phyloP scores from a whole-genome alignment of 306 rosid genomes.

The Parietaria judaica region DNA sequence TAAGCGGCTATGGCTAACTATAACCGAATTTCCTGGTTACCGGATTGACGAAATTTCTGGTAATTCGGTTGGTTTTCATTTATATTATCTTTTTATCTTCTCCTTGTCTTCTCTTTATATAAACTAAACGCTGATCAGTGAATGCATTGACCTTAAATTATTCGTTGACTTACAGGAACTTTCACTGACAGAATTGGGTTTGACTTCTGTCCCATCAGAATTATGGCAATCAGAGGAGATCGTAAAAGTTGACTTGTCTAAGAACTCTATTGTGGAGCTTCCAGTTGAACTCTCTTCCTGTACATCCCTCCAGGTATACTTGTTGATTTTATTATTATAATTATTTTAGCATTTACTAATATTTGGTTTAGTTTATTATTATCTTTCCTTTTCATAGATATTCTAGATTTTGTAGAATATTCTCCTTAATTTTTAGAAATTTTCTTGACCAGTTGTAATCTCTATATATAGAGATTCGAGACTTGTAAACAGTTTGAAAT shows the following conservation, averaged over 20 bases:
- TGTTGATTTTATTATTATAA: not conserved
- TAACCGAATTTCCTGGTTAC: too few relatives aligned
- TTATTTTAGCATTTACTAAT: too few relatives aligned
- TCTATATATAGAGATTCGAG: too few relatives aligned
- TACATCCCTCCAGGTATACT: constrained; percentile 51
- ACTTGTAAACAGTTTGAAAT: too few relatives aligned
- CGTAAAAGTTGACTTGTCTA: constrained; percentile 60
- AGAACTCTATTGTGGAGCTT: constrained; percentile 75
- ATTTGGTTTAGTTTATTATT: too few relatives aligned
- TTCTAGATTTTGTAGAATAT: too few relatives aligned
- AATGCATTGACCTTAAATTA: not conserved
- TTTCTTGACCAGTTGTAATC: too few relatives aligned
- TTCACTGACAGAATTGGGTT: constrained; percentile 68
- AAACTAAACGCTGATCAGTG: not conserved
- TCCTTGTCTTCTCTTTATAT: not conserved
- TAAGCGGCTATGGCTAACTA: too few relatives aligned
- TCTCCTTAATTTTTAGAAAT: too few relatives aligned
- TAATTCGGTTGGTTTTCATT: too few relatives aligned
- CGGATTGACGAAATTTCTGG: too few relatives aligned
- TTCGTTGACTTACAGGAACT: constrained; percentile 56
- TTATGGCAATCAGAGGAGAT: constrained; percentile 76
- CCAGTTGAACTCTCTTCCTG: constrained; percentile 83
- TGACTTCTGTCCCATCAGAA: constrained; percentile 70
- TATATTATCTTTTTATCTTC: not conserved
- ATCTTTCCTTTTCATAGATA: too few relatives aligned